Conservation (phyloP, 345 rosid genomes). For the Aethionema arabicum region DNA sequence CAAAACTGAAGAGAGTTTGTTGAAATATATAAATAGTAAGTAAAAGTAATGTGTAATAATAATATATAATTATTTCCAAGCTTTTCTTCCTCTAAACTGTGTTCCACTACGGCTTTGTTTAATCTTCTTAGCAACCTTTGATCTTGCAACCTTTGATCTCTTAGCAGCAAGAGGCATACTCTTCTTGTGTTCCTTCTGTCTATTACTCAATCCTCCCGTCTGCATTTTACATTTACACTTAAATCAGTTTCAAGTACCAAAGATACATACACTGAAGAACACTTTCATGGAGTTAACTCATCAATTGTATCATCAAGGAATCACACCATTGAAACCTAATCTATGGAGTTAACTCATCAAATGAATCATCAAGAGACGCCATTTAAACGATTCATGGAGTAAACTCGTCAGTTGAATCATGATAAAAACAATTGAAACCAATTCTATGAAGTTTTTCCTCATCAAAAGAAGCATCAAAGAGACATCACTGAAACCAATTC, state of each 20-base stretch:
- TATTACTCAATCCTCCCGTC: conserved; percentile 82
- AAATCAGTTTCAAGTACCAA: too few species aligned
- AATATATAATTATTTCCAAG: conserved; percentile 57
- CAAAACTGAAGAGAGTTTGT: conserved; percentile 21
- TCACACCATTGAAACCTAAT: background rate
- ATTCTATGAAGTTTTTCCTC: too few species aligned
- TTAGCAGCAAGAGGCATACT: conserved; percentile 80
- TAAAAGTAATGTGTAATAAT: conserved; percentile 9
- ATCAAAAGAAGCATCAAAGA: too few species aligned
- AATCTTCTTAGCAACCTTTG: conserved; percentile 52
- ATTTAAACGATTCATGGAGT: too few species aligned
- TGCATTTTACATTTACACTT: conserved; percentile 38
- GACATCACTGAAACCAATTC: too few species aligned
- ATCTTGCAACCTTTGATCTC: conserved; percentile 54
- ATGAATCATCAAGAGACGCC: too few species aligned
- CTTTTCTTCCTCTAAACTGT: conserved; percentile 86
- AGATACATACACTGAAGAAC: too few species aligned
- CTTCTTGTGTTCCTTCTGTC: conserved; percentile 88
- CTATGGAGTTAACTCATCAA: too few species aligned
- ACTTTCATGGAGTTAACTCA: too few species aligned
- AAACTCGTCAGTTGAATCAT: too few species aligned
- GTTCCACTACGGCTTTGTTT: conserved; percentile 51
- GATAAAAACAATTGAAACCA: too few species aligned
- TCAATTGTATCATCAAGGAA: background rate
- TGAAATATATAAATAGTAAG: background rate